Conservation (phyloP, 2,329 filamentous ascomycete genomes). For the Chaetomium strumarium region DNA sequence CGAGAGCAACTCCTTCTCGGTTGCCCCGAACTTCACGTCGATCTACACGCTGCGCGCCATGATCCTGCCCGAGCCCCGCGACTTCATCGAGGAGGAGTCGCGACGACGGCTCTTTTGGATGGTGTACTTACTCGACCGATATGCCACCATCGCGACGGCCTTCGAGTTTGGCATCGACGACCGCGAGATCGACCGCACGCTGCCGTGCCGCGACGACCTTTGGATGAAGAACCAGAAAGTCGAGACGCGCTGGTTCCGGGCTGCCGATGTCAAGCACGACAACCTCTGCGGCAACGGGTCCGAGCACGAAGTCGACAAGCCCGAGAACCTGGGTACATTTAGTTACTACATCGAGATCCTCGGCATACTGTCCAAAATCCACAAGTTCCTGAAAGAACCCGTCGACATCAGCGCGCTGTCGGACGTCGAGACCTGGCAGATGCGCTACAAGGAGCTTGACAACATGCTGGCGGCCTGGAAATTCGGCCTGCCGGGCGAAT, state of each 20-base stretch:
- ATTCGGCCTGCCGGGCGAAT: slow-evolving; percentile 73
- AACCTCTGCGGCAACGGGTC: slow-evolving; percentile 26
- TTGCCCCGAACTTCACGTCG: slow-evolving; percentile 73
- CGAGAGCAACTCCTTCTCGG: slow-evolving; percentile 71
- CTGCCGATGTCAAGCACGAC: slow-evolving; percentile 34
- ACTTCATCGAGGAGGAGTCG: slow-evolving; percentile 87
- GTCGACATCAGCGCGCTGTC: slow-evolving; percentile 79
- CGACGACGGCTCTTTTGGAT: slow-evolving; percentile 86
- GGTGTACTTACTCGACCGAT: slow-evolving; percentile 84
- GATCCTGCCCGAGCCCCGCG: slow-evolving; percentile 73
- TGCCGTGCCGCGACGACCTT: slow-evolving; percentile 82
- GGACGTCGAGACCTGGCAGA: slow-evolving; percentile 87
- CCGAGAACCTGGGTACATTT: slow-evolving; percentile 80
- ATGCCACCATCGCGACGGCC: slow-evolving; percentile 83
- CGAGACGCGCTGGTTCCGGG: slow-evolving; percentile 75
- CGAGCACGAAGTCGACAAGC: slow-evolving; percentile 61
- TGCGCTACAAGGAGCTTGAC: slow-evolving; percentile 79
- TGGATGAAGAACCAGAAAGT: slow-evolving; percentile 80
- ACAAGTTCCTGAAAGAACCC: slow-evolving; percentile 81
- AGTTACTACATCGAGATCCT: slow-evolving; percentile 87
- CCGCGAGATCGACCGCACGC: slow-evolving; percentile 77
- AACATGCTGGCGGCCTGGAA: slow-evolving; percentile 77
- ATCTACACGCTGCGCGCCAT: slow-evolving; percentile 86
- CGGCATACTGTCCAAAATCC: slow-evolving; percentile 79
- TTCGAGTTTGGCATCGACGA: slow-evolving; percentile 89